A percentile compares a stretch with the other conserved stretches of the same genome.
Evolutionary conservation across 2,329 filamentous ascomycete genomes (phyloP).

Genomic region (Triangularia verruculosa): DNA sequence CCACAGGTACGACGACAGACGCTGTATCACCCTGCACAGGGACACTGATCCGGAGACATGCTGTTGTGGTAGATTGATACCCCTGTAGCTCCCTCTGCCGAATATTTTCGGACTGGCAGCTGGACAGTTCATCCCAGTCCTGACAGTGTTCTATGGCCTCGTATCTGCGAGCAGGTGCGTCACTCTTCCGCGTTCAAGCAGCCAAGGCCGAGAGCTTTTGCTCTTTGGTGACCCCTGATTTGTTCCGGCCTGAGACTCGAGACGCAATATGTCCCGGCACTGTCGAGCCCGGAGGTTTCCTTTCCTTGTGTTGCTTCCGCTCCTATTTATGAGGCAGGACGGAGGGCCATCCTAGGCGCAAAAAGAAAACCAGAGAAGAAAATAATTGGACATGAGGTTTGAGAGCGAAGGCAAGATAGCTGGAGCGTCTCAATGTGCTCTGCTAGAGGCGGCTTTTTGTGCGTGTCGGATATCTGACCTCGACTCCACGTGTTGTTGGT

Average conservation of each 20-base stretch:
- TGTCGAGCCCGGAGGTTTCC: not conserved
- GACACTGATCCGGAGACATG: slow-evolving; percentile 12
- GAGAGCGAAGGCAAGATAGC: not conserved
- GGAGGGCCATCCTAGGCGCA: not conserved
- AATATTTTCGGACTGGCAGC: not conserved
- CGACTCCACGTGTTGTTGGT: not conserved
- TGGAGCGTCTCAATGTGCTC: not conserved
- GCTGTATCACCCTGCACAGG: slow-evolving; percentile 7
- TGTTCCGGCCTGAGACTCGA: slow-evolving; percentile 11
- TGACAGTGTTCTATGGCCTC: not conserved
- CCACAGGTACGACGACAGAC: not conserved
- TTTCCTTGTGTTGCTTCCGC: not conserved
- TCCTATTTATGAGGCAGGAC: not conserved
- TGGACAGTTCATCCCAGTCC: not conserved
- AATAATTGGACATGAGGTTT: not conserved
- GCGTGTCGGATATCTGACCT: not conserved
- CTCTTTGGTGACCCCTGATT: not conserved
- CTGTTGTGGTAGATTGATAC: slow-evolving; percentile 1
- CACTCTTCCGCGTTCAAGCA: not conserved
- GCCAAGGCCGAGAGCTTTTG: slow-evolving; percentile 3
- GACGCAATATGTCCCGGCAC: too few species aligned
- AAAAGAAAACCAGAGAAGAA: not conserved
- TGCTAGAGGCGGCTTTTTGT: not conserved
- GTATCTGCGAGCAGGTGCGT: slow-evolving; percentile 5
- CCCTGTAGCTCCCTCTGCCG: not conserved